Evolutionary conservation across 345 rosid species (phyloP).

Genomic region (Citrus sinensis): DNA sequence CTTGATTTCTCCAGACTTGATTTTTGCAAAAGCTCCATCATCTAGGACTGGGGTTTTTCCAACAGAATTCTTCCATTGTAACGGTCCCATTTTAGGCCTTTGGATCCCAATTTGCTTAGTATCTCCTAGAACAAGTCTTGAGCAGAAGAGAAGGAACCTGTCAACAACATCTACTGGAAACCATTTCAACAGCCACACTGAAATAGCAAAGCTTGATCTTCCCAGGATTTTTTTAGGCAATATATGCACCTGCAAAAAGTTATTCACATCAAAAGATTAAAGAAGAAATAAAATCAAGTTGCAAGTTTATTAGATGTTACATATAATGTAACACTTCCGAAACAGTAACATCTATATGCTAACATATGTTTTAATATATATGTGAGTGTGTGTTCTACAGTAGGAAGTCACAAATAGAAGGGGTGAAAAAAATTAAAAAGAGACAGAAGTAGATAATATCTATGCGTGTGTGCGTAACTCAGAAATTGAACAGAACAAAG

Average conservation of each 20-base stretch:
- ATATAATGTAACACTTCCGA: too few species aligned
- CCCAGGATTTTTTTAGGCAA: slow-evolving; percentile 67
- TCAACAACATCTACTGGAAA: slow-evolving; percentile 55
- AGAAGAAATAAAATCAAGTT: too few species aligned
- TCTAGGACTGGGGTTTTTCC: slow-evolving; percentile 76
- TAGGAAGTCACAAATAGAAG: not conserved
- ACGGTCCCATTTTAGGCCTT: slow-evolving; percentile 63
- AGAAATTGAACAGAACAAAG: not conserved
- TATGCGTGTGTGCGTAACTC: too few species aligned
- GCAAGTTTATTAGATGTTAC: too few species aligned
- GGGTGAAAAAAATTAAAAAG: too few species aligned
- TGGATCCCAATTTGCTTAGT: slow-evolving; percentile 48
- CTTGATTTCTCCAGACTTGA: slow-evolving; percentile 58
- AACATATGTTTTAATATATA: too few species aligned
- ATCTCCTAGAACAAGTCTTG: slow-evolving; percentile 46
- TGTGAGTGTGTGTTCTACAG: not conserved
- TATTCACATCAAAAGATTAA: too few species aligned
- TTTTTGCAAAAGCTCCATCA: slow-evolving; percentile 52
- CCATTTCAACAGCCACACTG: slow-evolving; percentile 58
- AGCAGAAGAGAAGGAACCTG: slow-evolving; percentile 43
- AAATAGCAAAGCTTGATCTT: slow-evolving; percentile 53
- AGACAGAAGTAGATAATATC: not conserved
- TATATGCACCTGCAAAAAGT: slow-evolving; percentile 48
- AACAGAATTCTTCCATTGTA: slow-evolving; percentile 49
- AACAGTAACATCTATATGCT: too few species aligned